Conservation (phyloP, 768 basidiomycete species). For the Tulasnella sp. region DNA sequence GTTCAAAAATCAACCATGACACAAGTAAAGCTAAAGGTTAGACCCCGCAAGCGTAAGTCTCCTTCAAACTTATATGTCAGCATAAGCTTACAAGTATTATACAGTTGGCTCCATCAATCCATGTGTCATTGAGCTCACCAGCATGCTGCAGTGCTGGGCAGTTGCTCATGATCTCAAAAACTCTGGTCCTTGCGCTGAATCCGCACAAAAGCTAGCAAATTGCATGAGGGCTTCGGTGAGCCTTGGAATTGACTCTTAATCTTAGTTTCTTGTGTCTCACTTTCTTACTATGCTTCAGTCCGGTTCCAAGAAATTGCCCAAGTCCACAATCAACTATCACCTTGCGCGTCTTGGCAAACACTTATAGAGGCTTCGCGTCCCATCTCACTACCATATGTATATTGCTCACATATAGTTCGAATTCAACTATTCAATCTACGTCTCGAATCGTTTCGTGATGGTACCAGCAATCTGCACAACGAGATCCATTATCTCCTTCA, state of each 20-base stretch:
- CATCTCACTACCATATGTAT: not conserved
- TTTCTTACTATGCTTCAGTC: conserved; percentile 34
- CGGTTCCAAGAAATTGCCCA: conserved; percentile 49
- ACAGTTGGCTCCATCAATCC: conserved; percentile 35
- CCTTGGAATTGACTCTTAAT: conserved; percentile 15
- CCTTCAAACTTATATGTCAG: not conserved
- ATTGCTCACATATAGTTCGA: not conserved
- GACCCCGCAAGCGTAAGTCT: conserved; percentile 54
- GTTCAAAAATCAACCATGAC: not conserved
- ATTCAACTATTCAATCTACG: conserved; percentile 1
- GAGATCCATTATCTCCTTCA: conserved; percentile 42
- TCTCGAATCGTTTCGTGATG: conserved; percentile 2
- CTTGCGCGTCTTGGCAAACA: conserved; percentile 47
- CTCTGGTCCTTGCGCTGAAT: conserved; percentile 39
- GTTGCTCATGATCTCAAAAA: conserved; percentile 51
- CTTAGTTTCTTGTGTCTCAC: conserved; percentile 8
- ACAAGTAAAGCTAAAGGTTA: conserved; percentile 62
- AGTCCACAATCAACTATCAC: conserved; percentile 80
- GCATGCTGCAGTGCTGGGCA: conserved; percentile 83
- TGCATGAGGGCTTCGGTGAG: conserved; percentile 82
- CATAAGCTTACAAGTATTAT: not conserved
- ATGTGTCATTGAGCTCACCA: conserved; percentile 54
- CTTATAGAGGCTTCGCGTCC: not conserved
- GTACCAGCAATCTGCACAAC: conserved; percentile 37
- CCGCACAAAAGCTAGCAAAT: conserved; percentile 49